Evolutionary conservation across 805 yeast species (phyloP), one percentile per base, ranked within the genome.

Genomic region (Candida sanyiensis): DNA sequence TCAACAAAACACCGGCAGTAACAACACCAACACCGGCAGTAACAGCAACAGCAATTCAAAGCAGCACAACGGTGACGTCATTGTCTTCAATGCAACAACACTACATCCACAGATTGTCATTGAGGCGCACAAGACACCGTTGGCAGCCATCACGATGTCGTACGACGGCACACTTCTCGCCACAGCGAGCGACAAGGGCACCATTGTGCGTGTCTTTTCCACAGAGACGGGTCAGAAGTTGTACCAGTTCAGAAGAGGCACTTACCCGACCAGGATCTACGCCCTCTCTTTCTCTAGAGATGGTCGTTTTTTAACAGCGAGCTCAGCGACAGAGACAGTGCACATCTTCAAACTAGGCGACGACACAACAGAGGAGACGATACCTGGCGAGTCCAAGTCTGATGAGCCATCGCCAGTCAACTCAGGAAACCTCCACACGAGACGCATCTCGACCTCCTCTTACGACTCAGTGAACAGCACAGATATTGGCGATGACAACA

Each of bases 241-340:
- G 26, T 76, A 69, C 46, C 90, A 83, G 50, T 83, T 81, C 53
- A 67, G 94, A 53, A 69, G 94, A 56, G 94, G 94, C 1, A 79
- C 90, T 2, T 89, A 89, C 56, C 84, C 86, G 3, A 84, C 97
- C 2, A 73, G 69, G 45, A 84, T 93, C 13, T 77, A 76, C 50
- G 81, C 94, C 9, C 66, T 93, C 47, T 70, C 76, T 26, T 93
- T 93, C 61, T 82, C 86, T 45, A 64, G 69, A 19, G 83, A 83
- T 46, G 80, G 83, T 43, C 69, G 70, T 12, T 74, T 82, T 45
- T 65, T 93, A 22, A 75, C 86, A n/a, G 96, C 90, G 19, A 77
- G 90, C 9, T 82, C 94, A 20, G 77, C 94, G 3, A 86, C 94
- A 16, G 94, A 85, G 31, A 93, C 99, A 0, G 89, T 93, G 17